Conservation (phyloP, 208 protist species). For the Crithidia expoeki region DNA sequence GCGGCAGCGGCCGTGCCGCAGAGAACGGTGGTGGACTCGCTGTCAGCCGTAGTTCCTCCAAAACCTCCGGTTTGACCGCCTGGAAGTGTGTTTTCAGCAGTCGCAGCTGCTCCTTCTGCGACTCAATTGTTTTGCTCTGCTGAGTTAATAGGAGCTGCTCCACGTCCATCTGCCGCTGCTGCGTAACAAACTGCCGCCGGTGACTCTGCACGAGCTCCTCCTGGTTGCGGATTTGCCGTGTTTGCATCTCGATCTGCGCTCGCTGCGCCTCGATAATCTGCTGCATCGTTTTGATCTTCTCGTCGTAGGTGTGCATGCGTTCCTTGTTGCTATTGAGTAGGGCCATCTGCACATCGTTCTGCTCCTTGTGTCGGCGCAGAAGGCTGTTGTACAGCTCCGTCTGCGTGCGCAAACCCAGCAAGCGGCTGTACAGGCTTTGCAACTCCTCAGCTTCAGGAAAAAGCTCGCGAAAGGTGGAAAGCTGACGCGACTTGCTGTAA, state of each 20-base stretch:
- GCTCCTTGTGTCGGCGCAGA: constrained; percentile 82
- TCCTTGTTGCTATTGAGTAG: constrained; percentile 83
- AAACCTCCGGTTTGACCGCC: constrained; percentile 18
- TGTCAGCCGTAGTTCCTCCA: constrained; percentile 10
- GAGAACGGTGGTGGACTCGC: neutral
- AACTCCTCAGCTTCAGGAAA: constrained; percentile 85
- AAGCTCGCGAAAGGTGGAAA: constrained; percentile 69
- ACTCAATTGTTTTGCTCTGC: constrained; percentile 40
- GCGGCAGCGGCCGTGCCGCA: neutral
- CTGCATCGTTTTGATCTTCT: constrained; percentile 83
- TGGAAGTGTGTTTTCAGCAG: constrained; percentile 35
- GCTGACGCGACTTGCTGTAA: constrained; percentile 55
- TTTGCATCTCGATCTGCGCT: constrained; percentile 77
- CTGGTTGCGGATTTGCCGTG: constrained; percentile 67
- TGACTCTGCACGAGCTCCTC: constrained; percentile 74
- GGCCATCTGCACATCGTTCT: constrained; percentile 84
- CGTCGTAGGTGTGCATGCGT: constrained; percentile 80
- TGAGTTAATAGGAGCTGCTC: constrained; percentile 30
- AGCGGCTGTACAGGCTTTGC: constrained; percentile 72
- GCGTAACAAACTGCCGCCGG: constrained; percentile 63
- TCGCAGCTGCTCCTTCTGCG: constrained; percentile 35
- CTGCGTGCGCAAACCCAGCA: constrained; percentile 76
- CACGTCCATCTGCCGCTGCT: constrained; percentile 55
- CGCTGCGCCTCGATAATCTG: constrained; percentile 85
- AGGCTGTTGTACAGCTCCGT: constrained; percentile 83